phyloP scores from a whole-genome alignment of 768 basidiomycete genomes.

The Piloderma croceum region DNA sequence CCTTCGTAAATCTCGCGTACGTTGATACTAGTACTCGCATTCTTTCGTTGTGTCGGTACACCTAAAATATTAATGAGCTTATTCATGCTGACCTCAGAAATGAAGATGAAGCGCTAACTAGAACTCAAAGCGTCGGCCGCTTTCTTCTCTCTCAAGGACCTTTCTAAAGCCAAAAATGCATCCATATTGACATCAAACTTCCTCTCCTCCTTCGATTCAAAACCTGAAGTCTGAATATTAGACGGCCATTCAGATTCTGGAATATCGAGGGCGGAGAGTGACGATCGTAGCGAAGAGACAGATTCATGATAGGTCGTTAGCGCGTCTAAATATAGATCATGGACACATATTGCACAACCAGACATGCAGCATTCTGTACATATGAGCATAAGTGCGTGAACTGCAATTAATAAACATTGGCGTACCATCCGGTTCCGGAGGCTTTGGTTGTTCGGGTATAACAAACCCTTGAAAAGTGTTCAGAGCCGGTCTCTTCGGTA shows the following conservation, averaged over 20 bases:
- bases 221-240: slow-evolving; percentile 30
- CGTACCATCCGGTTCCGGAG: slow-evolving; percentile 65
- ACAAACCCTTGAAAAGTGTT: slow-evolving; percentile 46
- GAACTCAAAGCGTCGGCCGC: background rate
- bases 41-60: slow-evolving; percentile 13
- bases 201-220: slow-evolving; percentile 11
- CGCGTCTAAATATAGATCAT: slow-evolving; percentile 80
- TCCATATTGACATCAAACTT: slow-evolving; percentile 44
- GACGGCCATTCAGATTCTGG: slow-evolving; percentile 64
- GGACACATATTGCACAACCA: slow-evolving; percentile 87
- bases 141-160: slow-evolving; percentile 45
- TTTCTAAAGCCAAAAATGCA: slow-evolving; percentile 73
- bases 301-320: slow-evolving; percentile 56
- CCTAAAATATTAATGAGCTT: slow-evolving; percentile 5
- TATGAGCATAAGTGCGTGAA: background rate
- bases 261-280: slow-evolving; percentile 43
- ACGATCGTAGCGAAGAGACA: slow-evolving; percentile 41
- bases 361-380: slow-evolving; percentile 88
- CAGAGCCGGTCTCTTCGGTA: slow-evolving; percentile 6
- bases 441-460: slow-evolving; percentile 56
- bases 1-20: slow-evolving; percentile 36
- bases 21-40: slow-evolving; percentile 10
- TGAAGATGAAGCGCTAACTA: background rate
- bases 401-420: slow-evolving; percentile 1
- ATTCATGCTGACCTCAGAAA: background rate